phyloP scores from a whole-genome alignment of 78 protist species.

The Parvularia atlantis region DNA sequence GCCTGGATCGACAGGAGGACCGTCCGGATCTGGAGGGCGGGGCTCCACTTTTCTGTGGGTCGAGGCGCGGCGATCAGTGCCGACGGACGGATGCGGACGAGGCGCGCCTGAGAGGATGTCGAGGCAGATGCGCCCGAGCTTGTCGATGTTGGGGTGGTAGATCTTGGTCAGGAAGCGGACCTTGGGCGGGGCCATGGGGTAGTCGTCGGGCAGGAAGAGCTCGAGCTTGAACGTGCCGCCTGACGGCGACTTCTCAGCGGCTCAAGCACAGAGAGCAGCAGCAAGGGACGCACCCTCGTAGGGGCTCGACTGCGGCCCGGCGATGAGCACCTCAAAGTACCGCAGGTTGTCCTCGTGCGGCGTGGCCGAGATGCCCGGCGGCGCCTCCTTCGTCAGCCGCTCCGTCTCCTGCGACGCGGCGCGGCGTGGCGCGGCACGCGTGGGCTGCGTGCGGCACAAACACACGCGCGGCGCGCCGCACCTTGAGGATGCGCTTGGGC shows the following conservation, averaged over 20 bases:
- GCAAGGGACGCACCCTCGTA: conserved; percentile 53
- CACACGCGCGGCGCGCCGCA: too few relatives aligned
- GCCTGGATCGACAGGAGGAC: conserved; percentile 88
- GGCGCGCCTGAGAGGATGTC: conserved; percentile 96
- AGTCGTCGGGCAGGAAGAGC: conserved; percentile 87
- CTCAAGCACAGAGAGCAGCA: too few relatives aligned
- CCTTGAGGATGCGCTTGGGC: too few relatives aligned
- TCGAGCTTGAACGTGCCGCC: conserved; percentile 87
- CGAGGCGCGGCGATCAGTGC: too few relatives aligned
- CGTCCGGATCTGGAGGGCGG: conserved; percentile 92
- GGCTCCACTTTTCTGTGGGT: conserved; percentile 91
- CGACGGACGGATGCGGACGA: too few relatives aligned
- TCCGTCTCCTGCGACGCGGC: too few relatives aligned
- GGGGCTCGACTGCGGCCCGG: conserved; percentile 75
- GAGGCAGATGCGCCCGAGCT: conserved; percentile 92
- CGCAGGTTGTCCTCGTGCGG: conserved; percentile 79
- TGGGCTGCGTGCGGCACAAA: too few relatives aligned
- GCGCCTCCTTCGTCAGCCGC: conserved; percentile 5
- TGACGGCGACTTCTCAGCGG: neutral
- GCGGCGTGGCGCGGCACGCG: too few relatives aligned
- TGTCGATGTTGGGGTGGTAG: conserved; percentile 98
- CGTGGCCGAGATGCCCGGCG: conserved; percentile 77
- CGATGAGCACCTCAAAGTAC: conserved; percentile 75
- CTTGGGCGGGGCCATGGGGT: conserved; percentile 94
- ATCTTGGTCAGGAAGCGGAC: conserved; percentile 73